A percentile compares a stretch with the other conserved stretches of the same genome.
phyloP scores from a whole-genome alignment of 345 rosid genomes.

The Kandelia obovata region DNA sequence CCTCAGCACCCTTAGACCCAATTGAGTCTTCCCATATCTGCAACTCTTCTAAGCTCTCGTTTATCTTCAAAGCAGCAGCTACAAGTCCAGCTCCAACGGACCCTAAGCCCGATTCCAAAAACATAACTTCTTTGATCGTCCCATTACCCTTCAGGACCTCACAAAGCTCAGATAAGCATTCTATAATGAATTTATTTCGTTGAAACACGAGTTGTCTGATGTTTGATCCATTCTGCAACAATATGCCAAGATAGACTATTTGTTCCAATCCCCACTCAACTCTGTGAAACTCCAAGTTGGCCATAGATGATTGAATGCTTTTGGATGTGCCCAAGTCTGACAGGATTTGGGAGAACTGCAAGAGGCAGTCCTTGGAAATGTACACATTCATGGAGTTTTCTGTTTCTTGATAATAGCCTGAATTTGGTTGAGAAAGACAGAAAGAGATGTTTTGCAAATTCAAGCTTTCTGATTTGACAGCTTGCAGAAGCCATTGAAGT shows the following conservation, averaged over 20 bases:
- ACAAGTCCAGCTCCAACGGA: constrained; percentile 54
- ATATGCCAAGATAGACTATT: constrained; percentile 43
- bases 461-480: constrained; percentile 49
- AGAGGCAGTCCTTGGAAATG: constrained; percentile 39
- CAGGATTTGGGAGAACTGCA: constrained; percentile 49
- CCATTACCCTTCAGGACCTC: constrained; percentile 51
- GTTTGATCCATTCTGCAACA: constrained; percentile 52
- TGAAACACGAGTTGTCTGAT: constrained; percentile 62
- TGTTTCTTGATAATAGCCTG: constrained; percentile 60
- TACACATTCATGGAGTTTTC: constrained; percentile 61
- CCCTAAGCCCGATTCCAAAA: constrained; percentile 55
- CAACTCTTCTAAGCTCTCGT: constrained; percentile 74
- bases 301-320: constrained; percentile 39
- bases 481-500: constrained; percentile 61
- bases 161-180: constrained; percentile 55
- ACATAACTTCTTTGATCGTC: constrained; percentile 56
- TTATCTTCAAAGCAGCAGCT: constrained; percentile 64
- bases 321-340: constrained; percentile 44
- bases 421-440: constrained; percentile 46
- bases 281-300: constrained; percentile 61
- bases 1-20: constrained; percentile 88
- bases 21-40: constrained; percentile 97
- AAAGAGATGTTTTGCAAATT: constrained; percentile 59
- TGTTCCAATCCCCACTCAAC: constrained; percentile 65
- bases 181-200: constrained; percentile 47